Evolutionary conservation across 164 flowering plant species (phyloP).

Genomic region (Nymphaea thermarum): DNA sequence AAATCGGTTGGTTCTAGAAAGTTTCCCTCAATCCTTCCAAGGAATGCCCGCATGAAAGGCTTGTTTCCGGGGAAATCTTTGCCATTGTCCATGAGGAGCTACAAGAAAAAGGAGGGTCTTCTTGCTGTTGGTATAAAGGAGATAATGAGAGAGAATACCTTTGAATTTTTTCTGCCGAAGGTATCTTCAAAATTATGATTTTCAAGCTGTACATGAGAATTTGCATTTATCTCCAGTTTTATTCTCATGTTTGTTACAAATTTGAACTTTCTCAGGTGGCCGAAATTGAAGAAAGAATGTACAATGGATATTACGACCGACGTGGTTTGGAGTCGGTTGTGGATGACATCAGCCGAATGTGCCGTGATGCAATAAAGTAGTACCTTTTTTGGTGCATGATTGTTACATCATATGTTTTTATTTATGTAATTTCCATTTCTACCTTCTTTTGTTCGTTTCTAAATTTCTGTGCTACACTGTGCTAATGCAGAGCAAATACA

Average conservation of each 20-base stretch:
- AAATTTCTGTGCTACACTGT: background rate
- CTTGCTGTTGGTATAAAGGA: conserved; percentile 57
- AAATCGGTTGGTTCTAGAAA: conserved; percentile 74
- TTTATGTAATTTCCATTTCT: background rate
- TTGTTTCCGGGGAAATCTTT: conserved; percentile 50
- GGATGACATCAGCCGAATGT: conserved; percentile 84
- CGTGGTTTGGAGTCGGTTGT: conserved; percentile 73
- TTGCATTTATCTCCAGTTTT: background rate
- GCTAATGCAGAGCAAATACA: conserved; percentile 42
- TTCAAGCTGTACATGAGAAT: background rate
- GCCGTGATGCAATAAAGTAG: conserved; percentile 84
- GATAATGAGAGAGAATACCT: conserved; percentile 79
- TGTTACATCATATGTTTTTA: background rate
- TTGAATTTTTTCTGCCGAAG: conserved; percentile 85
- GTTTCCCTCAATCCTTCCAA: conserved; percentile 69
- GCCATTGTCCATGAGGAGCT: conserved; percentile 39
- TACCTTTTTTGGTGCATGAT: background rate
- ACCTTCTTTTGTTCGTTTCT: background rate
- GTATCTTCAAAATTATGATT: conserved; percentile 17
- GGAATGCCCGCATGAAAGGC: conserved; percentile 78
- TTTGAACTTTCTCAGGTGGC: conserved; percentile 42
- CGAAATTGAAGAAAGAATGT: conserved; percentile 75
- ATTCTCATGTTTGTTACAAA: background rate
- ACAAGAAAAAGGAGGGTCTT: conserved; percentile 67
- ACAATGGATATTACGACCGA: conserved; percentile 68